phyloP scores from a whole-genome alignment of 257 asterid genomes.

The Plantago elongata region DNA sequence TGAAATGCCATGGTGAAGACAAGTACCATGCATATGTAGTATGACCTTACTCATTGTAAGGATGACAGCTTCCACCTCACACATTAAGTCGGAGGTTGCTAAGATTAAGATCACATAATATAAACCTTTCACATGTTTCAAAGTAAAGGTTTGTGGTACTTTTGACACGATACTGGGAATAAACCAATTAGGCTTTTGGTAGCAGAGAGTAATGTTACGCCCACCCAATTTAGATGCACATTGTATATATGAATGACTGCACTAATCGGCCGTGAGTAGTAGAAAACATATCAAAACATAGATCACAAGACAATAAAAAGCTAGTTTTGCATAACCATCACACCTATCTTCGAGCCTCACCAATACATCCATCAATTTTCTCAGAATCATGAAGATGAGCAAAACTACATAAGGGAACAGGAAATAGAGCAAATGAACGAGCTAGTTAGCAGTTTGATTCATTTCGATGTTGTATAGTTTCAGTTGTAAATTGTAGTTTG shows the following conservation, averaged over 20 bases:
- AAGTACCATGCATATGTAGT: slow-evolving; percentile 1
- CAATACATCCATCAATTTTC: slow-evolving; percentile 8
- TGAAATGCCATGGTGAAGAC: slow-evolving; percentile 14
- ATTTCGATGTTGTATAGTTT: too few relatives aligned
- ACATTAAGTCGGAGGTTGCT: not conserved
- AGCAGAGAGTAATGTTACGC: too few relatives aligned
- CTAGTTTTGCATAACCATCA: too few relatives aligned
- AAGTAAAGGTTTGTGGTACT: too few relatives aligned
- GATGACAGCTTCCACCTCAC: slow-evolving; percentile 13
- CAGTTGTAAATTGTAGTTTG: too few relatives aligned
- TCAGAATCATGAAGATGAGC: too few relatives aligned
- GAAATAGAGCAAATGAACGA: too few relatives aligned
- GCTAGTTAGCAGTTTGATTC: too few relatives aligned
- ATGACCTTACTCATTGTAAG: not conserved
- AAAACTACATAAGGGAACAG: too few relatives aligned
- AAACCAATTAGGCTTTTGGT: not conserved
- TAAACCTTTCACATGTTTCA: too few relatives aligned
- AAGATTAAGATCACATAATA: not conserved
- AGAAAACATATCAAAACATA: too few relatives aligned
- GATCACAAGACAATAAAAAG: too few relatives aligned
- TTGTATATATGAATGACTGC: not conserved
- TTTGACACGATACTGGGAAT: not conserved
- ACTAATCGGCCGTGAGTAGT: not conserved
- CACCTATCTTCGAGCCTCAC: not conserved
- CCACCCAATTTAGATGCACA: not conserved